Conservation (phyloP, 306 rosid genomes). For the Castanea sativa region DNA sequence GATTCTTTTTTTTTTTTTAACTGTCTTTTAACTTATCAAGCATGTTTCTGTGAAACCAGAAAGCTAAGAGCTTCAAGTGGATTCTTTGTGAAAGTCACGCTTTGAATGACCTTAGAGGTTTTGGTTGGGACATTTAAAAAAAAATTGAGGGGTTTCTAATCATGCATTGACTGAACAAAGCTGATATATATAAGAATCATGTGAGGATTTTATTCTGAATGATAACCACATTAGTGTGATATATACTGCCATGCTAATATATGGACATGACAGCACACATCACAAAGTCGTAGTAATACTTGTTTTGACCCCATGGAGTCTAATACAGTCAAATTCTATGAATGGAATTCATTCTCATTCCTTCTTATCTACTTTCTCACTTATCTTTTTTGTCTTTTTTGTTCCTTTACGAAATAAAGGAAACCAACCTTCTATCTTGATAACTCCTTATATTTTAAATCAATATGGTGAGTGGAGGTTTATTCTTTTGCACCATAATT, state of each 20-base stretch:
- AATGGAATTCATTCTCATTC: not conserved
- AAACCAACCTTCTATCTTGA: too few relatives aligned
- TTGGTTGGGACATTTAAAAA: slow-evolving; percentile 9
- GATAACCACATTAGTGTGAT: not conserved
- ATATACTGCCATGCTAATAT: too few relatives aligned
- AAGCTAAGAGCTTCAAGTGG: slow-evolving; percentile 1
- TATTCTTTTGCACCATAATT: too few relatives aligned
- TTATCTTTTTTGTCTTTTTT: too few relatives aligned
- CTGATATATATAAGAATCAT: not conserved
- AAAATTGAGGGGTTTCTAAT: not conserved
- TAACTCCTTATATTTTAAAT: too few relatives aligned
- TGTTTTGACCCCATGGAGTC: not conserved
- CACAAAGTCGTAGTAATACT: not conserved
- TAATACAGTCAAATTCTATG: not conserved
- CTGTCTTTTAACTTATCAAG: not conserved
- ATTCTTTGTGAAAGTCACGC: slow-evolving; percentile 9
- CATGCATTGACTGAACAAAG: not conserved
- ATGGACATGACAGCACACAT: not conserved
- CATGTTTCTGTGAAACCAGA: not conserved
- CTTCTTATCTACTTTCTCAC: too few relatives aligned
- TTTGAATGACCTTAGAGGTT: slow-evolving; percentile 19
- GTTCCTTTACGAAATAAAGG: too few relatives aligned
- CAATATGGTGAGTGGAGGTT: too few relatives aligned
- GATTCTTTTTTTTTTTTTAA: not conserved
- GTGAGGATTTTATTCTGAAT: not conserved